Base-by-base conservation (phyloP, 1,139 yeast genomes). In the Yamadazyma friedrichii region DNA sequence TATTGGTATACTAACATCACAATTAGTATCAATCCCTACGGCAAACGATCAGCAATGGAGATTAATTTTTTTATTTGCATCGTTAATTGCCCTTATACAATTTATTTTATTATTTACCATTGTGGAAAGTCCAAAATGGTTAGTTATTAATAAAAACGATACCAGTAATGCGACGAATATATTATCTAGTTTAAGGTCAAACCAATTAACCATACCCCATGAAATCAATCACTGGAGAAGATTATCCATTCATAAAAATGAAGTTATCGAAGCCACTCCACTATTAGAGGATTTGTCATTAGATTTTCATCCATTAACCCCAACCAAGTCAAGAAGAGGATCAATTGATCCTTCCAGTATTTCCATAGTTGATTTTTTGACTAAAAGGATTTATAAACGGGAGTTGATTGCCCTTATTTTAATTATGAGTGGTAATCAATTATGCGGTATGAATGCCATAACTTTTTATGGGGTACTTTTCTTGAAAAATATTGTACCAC, bases 41-140 rank as follows among this genome's bases (percentile, higher is more conserved):
- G 56, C 68, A 9, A 62, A 65, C 43, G 62, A 62, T 41, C 58
- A 59, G 41, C 63, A 65, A 45, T 68, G 74, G 74, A 53, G 73
- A 31, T 41, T 41, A 15, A 53, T 68, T 3, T 67, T 67, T 44
- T 44, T 55, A 9, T 45, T 59, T 35, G 67, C 67, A 1, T 53
- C 56, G 28, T 26, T 42, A 0, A 44, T 67, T 16, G 70, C 61
- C 0, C 39, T 58, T 2, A 30, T 55, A 16, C 72, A 67, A 42
- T 64, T 62, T 42, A n/a, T 55, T 2, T 55, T 62, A 26, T 50
- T 68, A 20, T 59, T 64, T 47, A 58, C 69, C 2, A 59, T 64
- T 2, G 58, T 58, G 1, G 75, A 69, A 45, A 64, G 70, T 25
- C 74, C 74, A 2, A 68, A 67, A 50, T 69, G 75, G 75, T 50